Base-by-base conservation (phyloP, 345 rosid species). In the Jatropha curcas region DNA sequence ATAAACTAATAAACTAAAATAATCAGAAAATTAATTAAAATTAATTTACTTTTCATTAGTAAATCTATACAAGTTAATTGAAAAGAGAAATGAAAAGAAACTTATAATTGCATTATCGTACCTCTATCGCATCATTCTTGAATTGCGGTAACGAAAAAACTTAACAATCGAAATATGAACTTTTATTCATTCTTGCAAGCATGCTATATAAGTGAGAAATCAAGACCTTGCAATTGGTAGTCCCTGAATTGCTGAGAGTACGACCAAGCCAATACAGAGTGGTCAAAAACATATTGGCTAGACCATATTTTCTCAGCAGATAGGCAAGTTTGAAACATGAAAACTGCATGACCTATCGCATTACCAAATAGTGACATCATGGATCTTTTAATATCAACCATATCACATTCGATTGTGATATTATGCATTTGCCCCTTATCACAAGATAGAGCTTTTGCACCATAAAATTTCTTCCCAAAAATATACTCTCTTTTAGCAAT, bases 331-430 rank as follows among this genome's bases (percentile, higher is more conserved):
- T 90, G 94, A 77, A 94, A 94, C 93, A 94, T 88, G 70, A 94
- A 94, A 60, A 94, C 97, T 1, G 95, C 97, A 71, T 89, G 89
- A 46, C 90, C 92, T 66, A 79, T 73, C 19, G 84, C 82, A 80
- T 85, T 82, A 60, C 97, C 93, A 80, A 92, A 94, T n/a, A 94
- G 82, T 97, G 59, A 94, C 94, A 83, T 94, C 90, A 83, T 52
- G 92, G 97, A 39, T 94, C 97, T n/a, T 58, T 77, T 81, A 24
- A 82, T 65, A 74, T 80, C 86, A 0, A 83, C 27, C 1, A 90
- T 86, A 74, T 92, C 97, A 71, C 97, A 94, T 74, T 94, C 98
- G 65, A 94, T 90, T 61, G 68, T 66, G 35, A 92, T 76, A 80
- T 92, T 92, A 76, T 94, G 97, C 33, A 71, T 60, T 77, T 72